Evolutionary conservation across 306 rosid species (phyloP), one percentile per base, ranked within the genome.

Genomic region (Vigna unguiculata): DNA sequence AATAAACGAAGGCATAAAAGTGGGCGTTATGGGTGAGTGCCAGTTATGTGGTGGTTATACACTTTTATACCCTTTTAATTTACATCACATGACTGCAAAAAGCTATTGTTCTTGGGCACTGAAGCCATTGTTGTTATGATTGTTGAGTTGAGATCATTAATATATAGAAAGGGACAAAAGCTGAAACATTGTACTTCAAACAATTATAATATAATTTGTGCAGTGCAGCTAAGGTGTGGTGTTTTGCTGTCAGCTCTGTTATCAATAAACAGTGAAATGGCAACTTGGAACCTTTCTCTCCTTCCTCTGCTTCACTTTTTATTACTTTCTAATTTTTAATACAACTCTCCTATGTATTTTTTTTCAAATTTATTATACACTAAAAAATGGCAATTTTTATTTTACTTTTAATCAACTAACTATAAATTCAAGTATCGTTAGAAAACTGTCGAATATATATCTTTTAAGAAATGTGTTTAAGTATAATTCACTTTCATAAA

Each of bases 161-260:
- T 25, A 11, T 51, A n/a, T n/a, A n/a, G n/a, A 40, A 9, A 38
- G 46, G 55, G 57, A 38, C 48, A 77, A 76, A 72, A 30, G 54
- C 58, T 49, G 62, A 51, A 11, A 49, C n/a, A 38, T 3, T 55
- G 68, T 69, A 81, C 53, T 69, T 81, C 30, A 9, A 69, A 21
- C 57, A 13, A 45, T 47, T 60, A 22, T 13, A 60, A 22, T 77
- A 19, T 46, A 43, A 52, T 66, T 38, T 9, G 74, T 24, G 34
- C 46, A 45, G 14, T 43, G 48, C 48, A 43, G 48, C 15, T 12
- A 43, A 10, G 78, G 24, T n/a, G 32, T 52, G 66, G 34, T 43
- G 68, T 76, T 24, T 11, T 2, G 63, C 36, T 57, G 63, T 24
- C 74, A 53, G 57, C 74, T 48, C 54, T 30, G 2, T 32, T 64